These are phyloP conservation scores for Puccinia polysora DNA, from an alignment of 1,284 basidiomycete genomes.

Conservation along the genomic window DNA sequence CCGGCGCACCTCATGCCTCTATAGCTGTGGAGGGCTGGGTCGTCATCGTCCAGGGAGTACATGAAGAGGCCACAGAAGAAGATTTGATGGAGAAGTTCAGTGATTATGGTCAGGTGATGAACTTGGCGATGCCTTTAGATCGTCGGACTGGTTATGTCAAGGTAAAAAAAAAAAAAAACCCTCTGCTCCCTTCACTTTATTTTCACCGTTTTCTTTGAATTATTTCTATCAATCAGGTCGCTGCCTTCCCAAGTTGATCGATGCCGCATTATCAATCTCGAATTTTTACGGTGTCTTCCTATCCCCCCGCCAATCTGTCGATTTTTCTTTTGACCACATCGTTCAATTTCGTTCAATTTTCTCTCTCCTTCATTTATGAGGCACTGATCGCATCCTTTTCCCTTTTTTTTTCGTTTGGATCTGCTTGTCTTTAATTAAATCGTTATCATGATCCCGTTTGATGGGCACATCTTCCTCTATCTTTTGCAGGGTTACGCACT, in stretches of 20 bases:
- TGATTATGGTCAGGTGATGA: conserved; percentile 96
- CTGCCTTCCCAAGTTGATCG: background rate
- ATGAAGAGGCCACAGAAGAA: conserved; percentile 97
- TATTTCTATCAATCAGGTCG: background rate
- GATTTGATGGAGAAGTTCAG: conserved; percentile 93
- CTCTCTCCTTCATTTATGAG: background rate
- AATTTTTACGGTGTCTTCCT: background rate
- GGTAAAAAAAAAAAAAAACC: conserved; percentile 55
- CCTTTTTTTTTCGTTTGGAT: background rate
- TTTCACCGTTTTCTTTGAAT: background rate
- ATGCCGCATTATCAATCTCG: background rate
- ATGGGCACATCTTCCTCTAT: background rate
- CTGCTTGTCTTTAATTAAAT: background rate
- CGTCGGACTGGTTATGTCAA: conserved; percentile 97
- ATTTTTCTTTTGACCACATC: background rate
- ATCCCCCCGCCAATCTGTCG: background rate
- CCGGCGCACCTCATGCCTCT: background rate
- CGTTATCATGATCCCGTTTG: background rate
- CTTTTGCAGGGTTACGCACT: conserved; percentile 78
- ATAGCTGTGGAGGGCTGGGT: conserved; percentile 99
- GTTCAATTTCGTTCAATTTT: background rate
- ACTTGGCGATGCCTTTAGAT: conserved; percentile 92
- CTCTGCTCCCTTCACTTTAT: background rate
- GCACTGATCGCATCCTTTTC: background rate
- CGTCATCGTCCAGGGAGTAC: conserved; percentile 88